Evolutionary conservation across 2,329 filamentous ascomycete genomes (phyloP), one percentile per base, ranked within the genome.

Genomic region (Colletotrichum magnum): DNA sequence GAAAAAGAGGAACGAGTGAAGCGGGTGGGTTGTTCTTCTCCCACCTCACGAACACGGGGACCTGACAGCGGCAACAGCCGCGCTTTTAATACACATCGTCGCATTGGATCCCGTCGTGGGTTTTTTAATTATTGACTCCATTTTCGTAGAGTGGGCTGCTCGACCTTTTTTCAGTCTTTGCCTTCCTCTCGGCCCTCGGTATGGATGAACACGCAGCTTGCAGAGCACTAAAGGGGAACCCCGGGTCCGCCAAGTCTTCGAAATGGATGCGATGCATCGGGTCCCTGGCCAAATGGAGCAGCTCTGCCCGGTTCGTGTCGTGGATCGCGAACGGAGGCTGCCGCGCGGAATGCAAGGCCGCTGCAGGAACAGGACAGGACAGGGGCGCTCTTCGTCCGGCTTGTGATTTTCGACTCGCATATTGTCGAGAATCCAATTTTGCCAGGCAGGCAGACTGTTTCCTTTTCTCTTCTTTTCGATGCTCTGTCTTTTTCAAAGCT

Each of bases 221-320:
- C 32, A 52, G 32, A 39, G 41, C 18, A 45, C 18, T 18, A 50
- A 64, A 26, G 50, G 15, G 32, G 26, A 39, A 50, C 48, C 54
- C 50, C 50, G 39, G 54, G 18, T 43, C 32, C 41, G 61, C 61
- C 66, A 69, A 69, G 61, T 24, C 3, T 21, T 36, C 61, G 36
- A 54, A 47, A 64, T 39, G 54, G 54, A 50, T 65, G 47, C 64
- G 28, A 28, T 68, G 54, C 66, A 60, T 65, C 56, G 56, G 66
- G 24, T 45, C 66, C 54, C 54, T 65, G 66, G 18, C 61, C 61
- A 41, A 52, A 65, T 57, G 50, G 54, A 69, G 61, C 50, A 65
- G 36, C 61, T 56, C 50, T 50, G 61, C 26, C 66, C 43, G 61
- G 32, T 36, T 36, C 41, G 36, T 43, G 41, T 59, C 52, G 52